Percentiles rank a stretch among this genome's conserved stretches.
phyloP scores from a whole-genome alignment of 495 filamentous ascomycete species.

The Astrocystis sublimbata region DNA sequence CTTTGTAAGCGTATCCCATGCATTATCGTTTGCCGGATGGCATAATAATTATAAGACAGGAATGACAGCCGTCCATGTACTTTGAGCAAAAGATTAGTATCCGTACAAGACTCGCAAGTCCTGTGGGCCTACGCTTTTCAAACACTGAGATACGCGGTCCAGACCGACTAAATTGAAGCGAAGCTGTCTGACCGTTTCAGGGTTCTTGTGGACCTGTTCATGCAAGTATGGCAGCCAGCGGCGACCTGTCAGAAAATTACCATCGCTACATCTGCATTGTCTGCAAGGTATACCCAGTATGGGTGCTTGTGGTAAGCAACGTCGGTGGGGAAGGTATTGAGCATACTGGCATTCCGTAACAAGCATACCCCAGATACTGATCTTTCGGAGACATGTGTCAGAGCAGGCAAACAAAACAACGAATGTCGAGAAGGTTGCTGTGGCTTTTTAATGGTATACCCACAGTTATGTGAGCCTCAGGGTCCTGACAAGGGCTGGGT shows the following conservation, averaged over 20 bases:
- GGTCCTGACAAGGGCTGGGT: too few species aligned
- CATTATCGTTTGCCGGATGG: too few species aligned
- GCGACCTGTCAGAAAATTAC: not conserved
- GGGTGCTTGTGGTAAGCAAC: too few species aligned
- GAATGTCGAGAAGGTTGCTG: not conserved
- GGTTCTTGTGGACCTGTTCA: not conserved
- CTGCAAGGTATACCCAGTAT: not conserved
- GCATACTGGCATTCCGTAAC: too few species aligned
- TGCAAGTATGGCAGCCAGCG: slow-evolving; percentile 1
- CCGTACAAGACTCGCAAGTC: not conserved
- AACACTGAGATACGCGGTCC: not conserved
- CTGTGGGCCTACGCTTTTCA: not conserved
- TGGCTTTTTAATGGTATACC: not conserved
- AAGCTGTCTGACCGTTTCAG: not conserved
- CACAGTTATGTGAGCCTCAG: slow-evolving; percentile 3
- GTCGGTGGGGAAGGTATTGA: too few species aligned
- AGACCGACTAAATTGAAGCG: not conserved
- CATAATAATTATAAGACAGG: too few species aligned
- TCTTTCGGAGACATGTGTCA: not conserved
- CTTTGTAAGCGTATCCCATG: not conserved
- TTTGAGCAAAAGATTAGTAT: not conserved
- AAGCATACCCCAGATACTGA: not conserved
- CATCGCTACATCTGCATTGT: too few species aligned
- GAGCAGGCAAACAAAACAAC: not conserved
- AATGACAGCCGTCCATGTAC: too few species aligned